Conservation (phyloP, 2,329 filamentous ascomycete genomes). For the Penicillium palitans region DNA sequence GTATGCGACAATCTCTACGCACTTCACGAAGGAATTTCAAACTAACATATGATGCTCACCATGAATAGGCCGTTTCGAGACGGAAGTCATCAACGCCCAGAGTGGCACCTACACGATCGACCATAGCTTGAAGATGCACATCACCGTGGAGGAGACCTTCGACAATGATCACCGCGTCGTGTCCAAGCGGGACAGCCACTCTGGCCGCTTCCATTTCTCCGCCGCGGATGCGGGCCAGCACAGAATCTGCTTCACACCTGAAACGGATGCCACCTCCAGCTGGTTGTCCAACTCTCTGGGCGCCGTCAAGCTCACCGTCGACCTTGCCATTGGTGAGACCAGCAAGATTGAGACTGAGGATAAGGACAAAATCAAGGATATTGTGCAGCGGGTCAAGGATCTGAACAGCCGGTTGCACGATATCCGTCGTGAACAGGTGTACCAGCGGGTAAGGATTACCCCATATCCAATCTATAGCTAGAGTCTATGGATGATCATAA, state of each 20-base stretch:
- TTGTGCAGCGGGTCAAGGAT: constrained; percentile 84
- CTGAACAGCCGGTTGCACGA: constrained; percentile 84
- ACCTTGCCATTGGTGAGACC: constrained; percentile 92
- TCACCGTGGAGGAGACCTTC: constrained; percentile 93
- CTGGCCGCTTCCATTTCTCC: constrained; percentile 91
- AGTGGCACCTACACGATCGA: constrained; percentile 69
- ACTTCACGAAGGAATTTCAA: neutral
- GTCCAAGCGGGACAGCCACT: constrained; percentile 72
- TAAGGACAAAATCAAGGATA: constrained; percentile 88
- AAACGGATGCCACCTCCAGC: constrained; percentile 65
- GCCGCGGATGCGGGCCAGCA: constrained; percentile 94
- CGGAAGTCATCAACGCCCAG: constrained; percentile 78
- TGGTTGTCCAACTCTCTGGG: constrained; percentile 75
- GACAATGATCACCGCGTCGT: constrained; percentile 97
- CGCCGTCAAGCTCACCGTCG: constrained; percentile 79
- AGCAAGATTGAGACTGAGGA: constrained; percentile 91
- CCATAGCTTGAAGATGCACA: constrained; percentile 76
- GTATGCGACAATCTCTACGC: constrained; percentile 46
- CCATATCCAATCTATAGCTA: neutral
- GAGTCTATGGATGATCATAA: neutral
- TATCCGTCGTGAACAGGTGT: constrained; percentile 91
- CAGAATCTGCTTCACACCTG: constrained; percentile 90
- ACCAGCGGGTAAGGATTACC: constrained; percentile 71
- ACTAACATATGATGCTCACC: neutral
- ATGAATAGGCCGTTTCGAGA: constrained; percentile 73